phyloP scores from a whole-genome alignment of 139 green algal genomes.

The Dunaliella sp. region DNA sequence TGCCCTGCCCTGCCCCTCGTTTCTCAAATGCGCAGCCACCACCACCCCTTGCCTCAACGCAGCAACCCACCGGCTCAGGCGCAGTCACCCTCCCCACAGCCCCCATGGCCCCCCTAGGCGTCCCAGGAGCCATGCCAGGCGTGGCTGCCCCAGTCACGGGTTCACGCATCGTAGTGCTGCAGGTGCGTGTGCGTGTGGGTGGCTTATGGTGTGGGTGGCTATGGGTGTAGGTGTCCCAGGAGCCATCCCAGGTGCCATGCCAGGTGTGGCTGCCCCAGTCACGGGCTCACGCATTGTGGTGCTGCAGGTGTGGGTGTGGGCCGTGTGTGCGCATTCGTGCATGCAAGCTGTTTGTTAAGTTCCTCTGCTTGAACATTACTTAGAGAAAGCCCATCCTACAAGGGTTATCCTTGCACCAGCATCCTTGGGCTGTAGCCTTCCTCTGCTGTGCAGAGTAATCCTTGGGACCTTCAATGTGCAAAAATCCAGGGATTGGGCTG shows the following conservation, averaged over 20 bases:
- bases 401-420: no score
- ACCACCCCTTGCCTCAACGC: not conserved
- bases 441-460: no score
- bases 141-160: not conserved
- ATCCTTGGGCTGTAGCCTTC: no score
- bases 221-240: no score
- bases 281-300: conserved; percentile 59
- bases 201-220: no score
- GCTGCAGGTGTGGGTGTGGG: conserved; percentile 31
- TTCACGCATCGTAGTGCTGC: conserved; percentile 13
- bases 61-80: not conserved
- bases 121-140: not conserved
- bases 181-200: not conserved
- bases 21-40: not conserved
- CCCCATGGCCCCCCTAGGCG: not conserved
- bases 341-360: no score
- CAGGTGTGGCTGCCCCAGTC: not conserved
- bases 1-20: not conserved
- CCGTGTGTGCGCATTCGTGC: no score
- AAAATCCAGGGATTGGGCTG: no score
- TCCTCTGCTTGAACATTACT: no score
- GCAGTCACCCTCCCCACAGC: not conserved
- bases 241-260: not conserved
- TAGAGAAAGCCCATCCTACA: no score
- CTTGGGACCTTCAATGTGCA: no score